phyloP scores from a whole-genome alignment of 306 rosid species.

The Rubus parviflorus region DNA sequence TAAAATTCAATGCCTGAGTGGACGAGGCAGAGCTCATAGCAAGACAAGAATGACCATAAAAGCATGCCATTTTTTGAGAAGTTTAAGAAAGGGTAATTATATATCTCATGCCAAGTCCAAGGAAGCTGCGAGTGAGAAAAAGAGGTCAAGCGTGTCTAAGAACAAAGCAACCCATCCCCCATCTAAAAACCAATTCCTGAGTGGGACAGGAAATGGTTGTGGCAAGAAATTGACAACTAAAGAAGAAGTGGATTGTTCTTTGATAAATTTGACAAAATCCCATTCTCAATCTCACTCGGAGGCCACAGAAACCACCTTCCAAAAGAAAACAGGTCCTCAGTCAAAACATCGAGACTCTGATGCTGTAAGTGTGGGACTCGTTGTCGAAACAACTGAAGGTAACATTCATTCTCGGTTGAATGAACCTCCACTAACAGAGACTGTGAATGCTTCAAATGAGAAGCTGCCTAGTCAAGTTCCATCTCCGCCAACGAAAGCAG shows the following conservation, averaged over 20 bases:
- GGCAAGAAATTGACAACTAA: neutral
- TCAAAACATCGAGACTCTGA: neutral
- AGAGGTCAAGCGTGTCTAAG: neutral
- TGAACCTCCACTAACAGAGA: neutral
- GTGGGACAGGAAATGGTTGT: neutral
- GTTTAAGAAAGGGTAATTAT: conserved; percentile 2
- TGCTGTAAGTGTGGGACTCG: neutral
- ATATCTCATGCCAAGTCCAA: neutral
- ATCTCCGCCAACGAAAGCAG: neutral
- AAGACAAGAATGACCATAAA: neutral
- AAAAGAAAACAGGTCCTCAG: neutral
- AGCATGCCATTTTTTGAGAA: neutral
- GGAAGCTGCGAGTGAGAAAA: neutral
- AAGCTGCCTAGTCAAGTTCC: neutral
- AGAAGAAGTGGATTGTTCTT: neutral
- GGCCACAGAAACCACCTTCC: neutral
- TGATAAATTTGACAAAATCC: neutral
- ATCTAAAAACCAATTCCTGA: neutral
- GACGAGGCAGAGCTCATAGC: conserved; percentile 10
- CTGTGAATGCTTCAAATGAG: conserved; percentile 7
- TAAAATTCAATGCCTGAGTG: neutral
- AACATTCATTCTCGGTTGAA: neutral
- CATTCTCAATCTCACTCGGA: neutral
- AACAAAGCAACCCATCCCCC: neutral
- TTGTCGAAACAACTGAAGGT: neutral